A percentile compares a stretch with the other conserved stretches of the same genome.
These are phyloP conservation scores for Diaporthe sp. DNA, from an alignment of 2,329 filamentous ascomycete species.

Conservation along the genomic window DNA sequence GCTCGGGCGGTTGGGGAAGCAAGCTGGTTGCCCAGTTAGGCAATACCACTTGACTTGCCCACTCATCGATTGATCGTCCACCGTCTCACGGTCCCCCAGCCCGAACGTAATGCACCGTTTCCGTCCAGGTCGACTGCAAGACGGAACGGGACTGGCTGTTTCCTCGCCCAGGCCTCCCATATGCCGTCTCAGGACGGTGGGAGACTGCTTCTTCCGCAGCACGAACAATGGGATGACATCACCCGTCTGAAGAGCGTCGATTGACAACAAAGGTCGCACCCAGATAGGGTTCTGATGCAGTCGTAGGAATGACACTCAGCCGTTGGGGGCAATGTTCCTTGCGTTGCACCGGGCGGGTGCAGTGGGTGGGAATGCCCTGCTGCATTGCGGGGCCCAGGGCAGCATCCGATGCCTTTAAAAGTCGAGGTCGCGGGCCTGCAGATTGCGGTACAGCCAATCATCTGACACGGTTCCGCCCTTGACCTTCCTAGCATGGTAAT, in stretches of 20 bases:
- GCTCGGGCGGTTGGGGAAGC: not conserved
- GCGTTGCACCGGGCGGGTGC: not conserved
- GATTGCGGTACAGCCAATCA: conserved; percentile 21
- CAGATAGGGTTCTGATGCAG: conserved; percentile 21
- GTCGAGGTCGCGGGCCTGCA: conserved; percentile 28
- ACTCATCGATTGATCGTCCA: not conserved
- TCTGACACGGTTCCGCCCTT: conserved; percentile 22
- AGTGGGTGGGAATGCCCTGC: not conserved
- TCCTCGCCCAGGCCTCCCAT: not conserved
- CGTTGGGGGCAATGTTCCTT: not conserved
- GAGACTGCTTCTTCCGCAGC: not conserved
- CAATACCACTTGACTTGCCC: not conserved
- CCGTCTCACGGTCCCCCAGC: not conserved
- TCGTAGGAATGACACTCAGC: conserved; percentile 10
- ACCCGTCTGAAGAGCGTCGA: not conserved
- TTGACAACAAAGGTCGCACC: not conserved
- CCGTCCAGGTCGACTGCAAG: not conserved
- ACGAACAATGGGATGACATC: conserved; percentile 16
- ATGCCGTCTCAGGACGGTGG: conserved; percentile 6
- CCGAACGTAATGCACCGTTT: conserved; percentile 3
- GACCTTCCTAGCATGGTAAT: conserved; percentile 26
- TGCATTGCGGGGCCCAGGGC: conserved; percentile 13
- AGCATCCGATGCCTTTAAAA: conserved; percentile 25
- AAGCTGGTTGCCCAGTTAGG: conserved; percentile 14
- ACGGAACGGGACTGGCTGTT: conserved; percentile 2